Base-by-base conservation (phyloP, 805 yeast species). In the Ogataea wickerhamii region DNA sequence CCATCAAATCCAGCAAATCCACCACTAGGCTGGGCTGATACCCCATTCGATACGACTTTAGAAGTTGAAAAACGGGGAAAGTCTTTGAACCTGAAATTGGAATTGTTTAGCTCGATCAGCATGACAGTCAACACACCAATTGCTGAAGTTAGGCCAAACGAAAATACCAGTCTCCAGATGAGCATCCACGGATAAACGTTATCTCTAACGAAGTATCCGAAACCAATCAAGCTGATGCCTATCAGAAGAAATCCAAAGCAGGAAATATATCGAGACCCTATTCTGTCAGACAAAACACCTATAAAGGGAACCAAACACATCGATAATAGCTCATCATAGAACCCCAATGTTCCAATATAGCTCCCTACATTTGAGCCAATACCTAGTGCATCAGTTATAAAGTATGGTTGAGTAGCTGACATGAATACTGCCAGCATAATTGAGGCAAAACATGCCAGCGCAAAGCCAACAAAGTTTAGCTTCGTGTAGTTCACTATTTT, bases 241-340 rank as follows among this genome's bases (percentile, higher is more conserved):
- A 74, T 52, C 10, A 72, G 45, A n/a, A 66, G 27, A 30, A 79
- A 70, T 10, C 86, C 79, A 4, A 53, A 42, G 10, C 68, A 57
- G 30, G 71, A 71, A 19, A 80, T 67, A 18, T 74, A 60, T 39
- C 80, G 69, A 2, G 87, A 66, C 4, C 87, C 87, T 34, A 80
- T 58, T 47, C 72, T 70, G 51, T 82, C 89, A 46, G 77, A 70
- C 19, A 78, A 50, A 0, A 82, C 73, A 3, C 89, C 91, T 45
- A 80, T 60, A 17, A 80, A 57, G 0, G 89, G 88, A 10, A 83
- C 71, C 13, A 70, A 48, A 0, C 67, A 32, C 35, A 82, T 71
- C 4, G 77, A 67, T 0, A 76, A 59, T 7, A 80, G 41, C 53
- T 82, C 88, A 53, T 82, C 88, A 13, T 69, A 71, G 28, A 78